Conservation (phyloP, 228 moss, liverwort and hornwort species). For the Sphagnum magellanicum region DNA sequence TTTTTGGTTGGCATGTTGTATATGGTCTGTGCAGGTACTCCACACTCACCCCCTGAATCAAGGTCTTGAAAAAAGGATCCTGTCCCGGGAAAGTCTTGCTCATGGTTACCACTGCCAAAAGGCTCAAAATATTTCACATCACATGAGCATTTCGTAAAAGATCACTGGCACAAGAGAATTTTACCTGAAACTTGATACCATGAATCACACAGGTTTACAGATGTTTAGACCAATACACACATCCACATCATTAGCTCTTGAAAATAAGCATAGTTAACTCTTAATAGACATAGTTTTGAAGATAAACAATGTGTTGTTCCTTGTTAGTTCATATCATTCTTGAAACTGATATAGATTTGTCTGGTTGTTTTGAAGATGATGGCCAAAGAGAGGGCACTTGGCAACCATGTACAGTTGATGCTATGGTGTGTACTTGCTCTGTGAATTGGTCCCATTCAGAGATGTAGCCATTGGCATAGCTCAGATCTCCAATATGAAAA, state of each 20-base stretch:
- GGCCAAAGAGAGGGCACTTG: slow-evolving; percentile 3
- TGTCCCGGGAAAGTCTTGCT: slow-evolving; percentile 65
- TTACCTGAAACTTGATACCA: background rate
- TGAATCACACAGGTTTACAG: background rate
- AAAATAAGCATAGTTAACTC: too few relatives aligned
- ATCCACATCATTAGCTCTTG: too few relatives aligned
- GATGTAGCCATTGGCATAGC: slow-evolving; percentile 24
- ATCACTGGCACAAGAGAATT: background rate
- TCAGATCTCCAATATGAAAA: slow-evolving; percentile 33
- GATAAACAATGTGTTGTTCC: too few relatives aligned
- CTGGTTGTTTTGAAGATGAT: too few relatives aligned
- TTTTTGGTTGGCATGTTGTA: slow-evolving; percentile 52
- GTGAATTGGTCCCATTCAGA: slow-evolving; percentile 33
- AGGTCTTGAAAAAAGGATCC: slow-evolving; percentile 49
- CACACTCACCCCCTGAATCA: slow-evolving; percentile 84
- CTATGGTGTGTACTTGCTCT: slow-evolving; percentile 33
- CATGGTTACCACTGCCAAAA: slow-evolving; percentile 66
- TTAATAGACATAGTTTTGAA: too few relatives aligned
- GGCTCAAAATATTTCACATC: background rate
- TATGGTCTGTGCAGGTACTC: slow-evolving; percentile 42
- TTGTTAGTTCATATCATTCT: too few relatives aligned
- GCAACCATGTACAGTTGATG: slow-evolving; percentile 34
- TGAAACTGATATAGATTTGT: too few relatives aligned
- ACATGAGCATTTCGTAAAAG: background rate
- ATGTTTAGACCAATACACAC: background rate